phyloP scores from a whole-genome alignment of 1,284 basidiomycete species.

The Leucoagaricus sp. region DNA sequence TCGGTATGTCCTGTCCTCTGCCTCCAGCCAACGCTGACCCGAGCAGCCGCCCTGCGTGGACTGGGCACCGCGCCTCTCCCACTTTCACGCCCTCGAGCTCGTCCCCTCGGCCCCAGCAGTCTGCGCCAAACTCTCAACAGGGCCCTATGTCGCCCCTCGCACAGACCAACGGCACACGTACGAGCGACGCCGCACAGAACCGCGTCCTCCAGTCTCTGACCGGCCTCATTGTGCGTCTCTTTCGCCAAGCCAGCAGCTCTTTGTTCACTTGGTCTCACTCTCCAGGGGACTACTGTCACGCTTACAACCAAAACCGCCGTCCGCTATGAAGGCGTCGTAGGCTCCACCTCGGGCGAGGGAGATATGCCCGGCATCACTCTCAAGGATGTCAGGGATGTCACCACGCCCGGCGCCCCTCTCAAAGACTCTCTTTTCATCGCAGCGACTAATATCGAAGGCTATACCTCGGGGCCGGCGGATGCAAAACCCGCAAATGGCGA shows the following conservation, averaged over 20 bases:
- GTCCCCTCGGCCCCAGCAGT: constrained; percentile 48
- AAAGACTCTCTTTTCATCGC: constrained; percentile 71
- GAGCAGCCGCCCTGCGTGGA: constrained; percentile 63
- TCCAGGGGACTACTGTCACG: constrained; percentile 72
- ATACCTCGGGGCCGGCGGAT: constrained; percentile 74
- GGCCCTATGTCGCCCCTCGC: constrained; percentile 52
- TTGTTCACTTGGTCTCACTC: constrained; percentile 9
- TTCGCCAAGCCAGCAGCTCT: constrained; percentile 12
- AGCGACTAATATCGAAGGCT: constrained; percentile 68
- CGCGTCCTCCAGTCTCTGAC: constrained; percentile 60
- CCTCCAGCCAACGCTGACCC: constrained; percentile 17
- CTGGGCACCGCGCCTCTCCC: constrained; percentile 62
- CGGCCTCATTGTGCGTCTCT: constrained; percentile 60
- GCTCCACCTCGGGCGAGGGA: constrained; percentile 60
- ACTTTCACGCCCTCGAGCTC: constrained; percentile 60
- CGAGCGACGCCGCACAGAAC: constrained; percentile 47
- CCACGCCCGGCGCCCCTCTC: constrained; percentile 60
- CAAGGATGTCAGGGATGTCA: constrained; percentile 72
- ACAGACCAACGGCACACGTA: constrained; percentile 48
- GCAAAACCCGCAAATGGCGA: constrained; percentile 67
- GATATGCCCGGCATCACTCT: constrained; percentile 72
- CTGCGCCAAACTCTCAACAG: constrained; percentile 29
- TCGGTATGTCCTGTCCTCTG: constrained; percentile 45
- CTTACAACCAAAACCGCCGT: constrained; percentile 66
- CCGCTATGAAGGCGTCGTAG: constrained; percentile 72